These are phyloP conservation scores for Choanephora cucurbitarum DNA, from an alignment of 371 early-diverging fungal genomes.

Conservation along the genomic window DNA sequence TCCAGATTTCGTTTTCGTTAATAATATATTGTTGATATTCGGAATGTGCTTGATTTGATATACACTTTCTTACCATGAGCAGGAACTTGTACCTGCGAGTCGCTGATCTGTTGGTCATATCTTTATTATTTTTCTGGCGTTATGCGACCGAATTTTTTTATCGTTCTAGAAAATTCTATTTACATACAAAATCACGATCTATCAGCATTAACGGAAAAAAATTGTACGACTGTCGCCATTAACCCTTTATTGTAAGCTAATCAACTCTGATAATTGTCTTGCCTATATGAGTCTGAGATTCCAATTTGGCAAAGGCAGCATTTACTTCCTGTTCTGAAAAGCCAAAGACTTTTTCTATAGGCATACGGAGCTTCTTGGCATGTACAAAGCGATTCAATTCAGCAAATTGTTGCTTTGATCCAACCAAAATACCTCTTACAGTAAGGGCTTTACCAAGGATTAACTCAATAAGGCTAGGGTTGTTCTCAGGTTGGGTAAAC, in stretches of 20 bases:
- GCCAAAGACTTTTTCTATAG: constrained; percentile 20
- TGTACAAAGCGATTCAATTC: constrained; percentile 17
- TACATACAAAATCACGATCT: too few species aligned
- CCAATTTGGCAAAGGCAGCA: constrained; percentile 13
- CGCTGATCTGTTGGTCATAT: too few species aligned
- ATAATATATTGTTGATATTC: too few species aligned
- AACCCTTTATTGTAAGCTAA: neutral
- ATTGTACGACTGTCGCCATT: too few species aligned
- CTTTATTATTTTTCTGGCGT: too few species aligned
- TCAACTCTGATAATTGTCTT: constrained; percentile 20
- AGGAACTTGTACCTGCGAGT: too few species aligned
- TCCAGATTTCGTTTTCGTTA: too few species aligned
- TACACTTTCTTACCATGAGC: too few species aligned
- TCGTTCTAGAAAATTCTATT: too few species aligned
- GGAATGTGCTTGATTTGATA: too few species aligned
- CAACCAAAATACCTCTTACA: constrained; percentile 20
- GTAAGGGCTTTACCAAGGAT: constrained; percentile 2
- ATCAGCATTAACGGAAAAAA: too few species aligned
- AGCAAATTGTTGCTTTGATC: constrained; percentile 16
- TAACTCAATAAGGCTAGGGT: constrained; percentile 10
- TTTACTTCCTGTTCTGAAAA: constrained; percentile 14
- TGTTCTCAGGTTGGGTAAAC: constrained; percentile 1
- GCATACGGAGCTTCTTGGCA: constrained; percentile 20
- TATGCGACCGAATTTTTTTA: too few species aligned
- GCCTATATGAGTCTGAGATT: constrained; percentile 16